These are phyloP conservation scores for Aspergillus pseudoviridinutans DNA, from an alignment of 2,329 filamentous ascomycete genomes.

Conservation along the genomic window DNA sequence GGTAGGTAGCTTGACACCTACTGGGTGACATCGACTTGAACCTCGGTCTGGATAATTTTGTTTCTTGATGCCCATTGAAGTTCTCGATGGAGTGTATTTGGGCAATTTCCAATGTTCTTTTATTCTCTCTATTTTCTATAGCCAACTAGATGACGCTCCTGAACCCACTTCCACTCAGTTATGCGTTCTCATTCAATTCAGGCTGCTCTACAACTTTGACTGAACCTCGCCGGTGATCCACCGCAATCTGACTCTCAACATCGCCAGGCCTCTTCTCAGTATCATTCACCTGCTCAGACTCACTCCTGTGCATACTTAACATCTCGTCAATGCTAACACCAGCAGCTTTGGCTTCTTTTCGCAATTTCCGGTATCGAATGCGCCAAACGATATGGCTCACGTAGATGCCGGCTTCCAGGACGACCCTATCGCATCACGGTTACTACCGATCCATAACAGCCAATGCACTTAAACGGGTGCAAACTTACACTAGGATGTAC, in stretches of 20 bases:
- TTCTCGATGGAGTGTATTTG: too few species aligned
- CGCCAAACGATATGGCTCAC: slow-evolving; percentile 57
- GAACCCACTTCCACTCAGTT: neutral
- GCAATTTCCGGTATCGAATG: slow-evolving; percentile 51
- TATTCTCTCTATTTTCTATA: neutral
- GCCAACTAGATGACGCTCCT: neutral
- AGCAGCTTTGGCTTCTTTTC: slow-evolving; percentile 48
- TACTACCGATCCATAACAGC: neutral
- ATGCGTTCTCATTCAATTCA: neutral
- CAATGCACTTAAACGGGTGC: neutral
- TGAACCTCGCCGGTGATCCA: neutral
- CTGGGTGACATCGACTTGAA: neutral
- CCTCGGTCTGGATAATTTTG: neutral
- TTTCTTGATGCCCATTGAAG: too few species aligned
- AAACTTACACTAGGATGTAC: slow-evolving; percentile 57
- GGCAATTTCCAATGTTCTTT: neutral
- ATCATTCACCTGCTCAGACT: slow-evolving; percentile 5
- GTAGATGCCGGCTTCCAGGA: slow-evolving; percentile 60
- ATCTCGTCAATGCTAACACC: slow-evolving; percentile 57
- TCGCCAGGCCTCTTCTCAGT: neutral
- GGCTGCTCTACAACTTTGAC: neutral
- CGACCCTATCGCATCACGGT: slow-evolving; percentile 37
- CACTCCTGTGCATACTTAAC: slow-evolving; percentile 7
- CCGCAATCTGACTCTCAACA: slow-evolving; percentile 2
- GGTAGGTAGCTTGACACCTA: too few species aligned